These are phyloP conservation scores for Backusella sp. DNA, from an alignment of 192 early-diverging fungal genomes.

Conservation along the genomic window DNA sequence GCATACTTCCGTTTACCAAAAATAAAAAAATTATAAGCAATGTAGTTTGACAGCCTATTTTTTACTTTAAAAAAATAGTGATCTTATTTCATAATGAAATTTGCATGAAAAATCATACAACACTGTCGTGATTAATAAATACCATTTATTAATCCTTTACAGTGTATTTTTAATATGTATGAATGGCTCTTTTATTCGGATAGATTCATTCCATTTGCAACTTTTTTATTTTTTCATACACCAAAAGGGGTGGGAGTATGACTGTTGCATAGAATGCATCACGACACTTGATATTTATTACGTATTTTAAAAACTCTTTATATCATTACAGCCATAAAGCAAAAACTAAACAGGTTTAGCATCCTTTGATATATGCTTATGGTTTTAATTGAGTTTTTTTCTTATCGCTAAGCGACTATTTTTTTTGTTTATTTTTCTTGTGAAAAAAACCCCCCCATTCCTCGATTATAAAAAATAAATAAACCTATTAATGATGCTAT, in stretches of 20 bases:
- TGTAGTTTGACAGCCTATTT: background rate
- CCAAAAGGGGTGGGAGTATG: background rate
- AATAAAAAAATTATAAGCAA: background rate
- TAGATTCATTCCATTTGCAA: background rate
- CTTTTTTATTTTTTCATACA: background rate
- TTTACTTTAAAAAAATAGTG: background rate
- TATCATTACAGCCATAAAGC: background rate
- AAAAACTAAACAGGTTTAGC: background rate
- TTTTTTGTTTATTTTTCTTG: no score
- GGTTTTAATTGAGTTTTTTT: background rate
- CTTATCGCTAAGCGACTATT: no score
- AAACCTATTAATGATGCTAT: no score
- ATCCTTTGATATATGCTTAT: background rate
- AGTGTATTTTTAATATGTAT: background rate
- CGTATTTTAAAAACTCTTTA: background rate
- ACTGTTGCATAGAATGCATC: background rate
- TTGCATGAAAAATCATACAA: background rate
- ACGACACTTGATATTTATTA: background rate
- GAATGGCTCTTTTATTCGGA: background rate
- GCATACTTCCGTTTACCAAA: background rate
- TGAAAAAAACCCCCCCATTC: no score
- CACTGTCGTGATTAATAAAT: background rate
- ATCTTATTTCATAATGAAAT: background rate
- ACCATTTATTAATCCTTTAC: background rate
- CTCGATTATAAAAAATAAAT: no score